Evolutionary conservation across 1,284 basidiomycete species (phyloP), one percentile per base, ranked within the genome.

Genomic region (Leccinum olivaceoglutinosum): DNA sequence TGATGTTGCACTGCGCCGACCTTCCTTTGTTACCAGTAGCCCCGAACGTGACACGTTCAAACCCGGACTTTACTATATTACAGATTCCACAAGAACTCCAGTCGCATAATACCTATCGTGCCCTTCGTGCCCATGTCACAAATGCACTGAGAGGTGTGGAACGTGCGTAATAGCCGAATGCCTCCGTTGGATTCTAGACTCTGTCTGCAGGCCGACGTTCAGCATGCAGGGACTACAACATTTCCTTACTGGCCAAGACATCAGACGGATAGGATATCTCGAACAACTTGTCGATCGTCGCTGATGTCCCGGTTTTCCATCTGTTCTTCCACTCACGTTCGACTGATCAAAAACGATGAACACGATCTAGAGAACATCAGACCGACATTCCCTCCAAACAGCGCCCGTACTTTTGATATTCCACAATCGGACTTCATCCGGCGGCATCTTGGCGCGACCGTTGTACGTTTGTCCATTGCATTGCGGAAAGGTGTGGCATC

Each of bases 21-120:
- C 84, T 78, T 67, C 86, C 86, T 51, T 70, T 77, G 66, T 85
- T 82, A 62, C 72, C 75, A 54, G 71, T 73, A 36, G 71, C 78
- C 10, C 81, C 84, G 65, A 87, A 88, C 1, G 82, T 84, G 64
- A 87, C 80, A 11, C 75, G 68, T 49, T 76, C 76, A 74, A 88
- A 88, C 3, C 77, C 78, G 4, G 84, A 84, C 69, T 81, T 84
- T 51, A 82, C 76, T 38, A 83, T 78, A 63, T 75, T 79, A 71
- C 86, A 88, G 62, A 87, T 84, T 4, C 86, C 86, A 65, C 86
- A 88, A 21, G 85, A 85, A 60, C 75, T 77, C 75, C 83, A 84
- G 63, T 76, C 76, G 72, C 86, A 88, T 14, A 85, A 69, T 0
- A 70, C 68, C 2, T 32, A 32, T 32, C 1, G 78, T 68, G 41